Evolutionary conservation across 345 rosid genomes (phyloP).

Genomic region (Populus deltoides): DNA sequence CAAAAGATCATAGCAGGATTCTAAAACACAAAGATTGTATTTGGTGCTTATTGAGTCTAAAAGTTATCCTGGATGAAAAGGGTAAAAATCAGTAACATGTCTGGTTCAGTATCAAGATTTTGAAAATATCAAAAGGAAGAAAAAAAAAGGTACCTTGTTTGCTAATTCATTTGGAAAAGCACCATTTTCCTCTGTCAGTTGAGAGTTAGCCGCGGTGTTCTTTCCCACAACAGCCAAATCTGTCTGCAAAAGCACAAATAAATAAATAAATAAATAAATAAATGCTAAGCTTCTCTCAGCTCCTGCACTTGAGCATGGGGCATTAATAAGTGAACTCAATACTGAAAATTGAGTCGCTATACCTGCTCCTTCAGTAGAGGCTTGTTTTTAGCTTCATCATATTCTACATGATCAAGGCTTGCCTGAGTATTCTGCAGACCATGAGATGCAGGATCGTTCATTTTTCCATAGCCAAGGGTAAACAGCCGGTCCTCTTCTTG

Average conservation of each 20-base stretch:
- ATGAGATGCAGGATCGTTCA: slow-evolving; percentile 43
- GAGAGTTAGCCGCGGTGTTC: slow-evolving; percentile 23
- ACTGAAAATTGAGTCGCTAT: slow-evolving; percentile 5
- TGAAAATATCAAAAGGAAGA: background rate
- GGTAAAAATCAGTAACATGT: background rate
- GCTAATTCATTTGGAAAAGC: slow-evolving; percentile 19
- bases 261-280: background rate
- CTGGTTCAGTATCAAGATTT: background rate
- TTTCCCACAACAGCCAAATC: slow-evolving; percentile 26
- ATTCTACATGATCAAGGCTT: slow-evolving; percentile 29
- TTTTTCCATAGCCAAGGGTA: slow-evolving; percentile 34
- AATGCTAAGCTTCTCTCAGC: background rate
- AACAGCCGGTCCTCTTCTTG: slow-evolving; percentile 46
- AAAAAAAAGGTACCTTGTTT: slow-evolving; percentile 33
- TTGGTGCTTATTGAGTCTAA: background rate
- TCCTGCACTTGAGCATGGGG: slow-evolving; percentile 11
- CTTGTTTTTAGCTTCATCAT: slow-evolving; percentile 34
- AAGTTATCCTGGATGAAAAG: background rate
- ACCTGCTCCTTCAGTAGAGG: slow-evolving; percentile 53
- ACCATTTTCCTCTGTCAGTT: slow-evolving; percentile 24
- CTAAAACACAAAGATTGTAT: background rate
- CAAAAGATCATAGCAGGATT: background rate
- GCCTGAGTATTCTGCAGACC: slow-evolving; percentile 30
- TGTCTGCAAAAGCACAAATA: slow-evolving; percentile 24
- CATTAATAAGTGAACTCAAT: background rate